Conservation (phyloP, 1,284 basidiomycete species). For the Austroboletus novae-zelandiae region DNA sequence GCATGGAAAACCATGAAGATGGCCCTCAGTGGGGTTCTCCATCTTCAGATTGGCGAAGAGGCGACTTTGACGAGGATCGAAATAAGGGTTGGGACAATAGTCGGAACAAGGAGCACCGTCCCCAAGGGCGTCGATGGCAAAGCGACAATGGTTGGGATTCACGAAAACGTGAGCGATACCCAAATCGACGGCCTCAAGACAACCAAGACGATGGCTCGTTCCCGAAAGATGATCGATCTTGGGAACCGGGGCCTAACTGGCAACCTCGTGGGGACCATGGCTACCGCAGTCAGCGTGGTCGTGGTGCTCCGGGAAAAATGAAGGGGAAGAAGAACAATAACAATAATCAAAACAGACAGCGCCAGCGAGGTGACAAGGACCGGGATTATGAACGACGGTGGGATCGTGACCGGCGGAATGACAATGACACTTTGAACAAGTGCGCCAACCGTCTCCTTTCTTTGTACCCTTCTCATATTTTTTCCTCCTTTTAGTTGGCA, state of each 20-base stretch:
- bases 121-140: conserved; percentile 35
- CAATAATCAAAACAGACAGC: conserved; percentile 40
- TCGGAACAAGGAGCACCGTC: conserved; percentile 24
- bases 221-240: conserved; percentile 45
- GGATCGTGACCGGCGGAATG: conserved; percentile 60
- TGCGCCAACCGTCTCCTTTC: conserved; percentile 33
- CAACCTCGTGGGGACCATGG: conserved; percentile 40
- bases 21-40: conserved; percentile 43
- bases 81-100: conserved; percentile 29
- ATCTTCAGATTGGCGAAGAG: conserved; percentile 38
- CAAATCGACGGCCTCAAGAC: conserved; percentile 30
- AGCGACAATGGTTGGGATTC: conserved; percentile 40
- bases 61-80: conserved; percentile 31
- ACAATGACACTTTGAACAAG: conserved; percentile 71
- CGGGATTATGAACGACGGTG: conserved; percentile 40
- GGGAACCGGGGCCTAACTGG: conserved; percentile 67
- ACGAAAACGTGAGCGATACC: conserved; percentile 34
- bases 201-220: conserved; percentile 29
- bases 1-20: conserved; percentile 39
- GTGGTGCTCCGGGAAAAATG: conserved; percentile 35
- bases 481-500: conserved; percentile 44
- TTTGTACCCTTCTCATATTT: not conserved
- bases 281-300: conserved; percentile 39
- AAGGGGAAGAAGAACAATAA: conserved; percentile 34
- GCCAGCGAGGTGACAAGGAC: conserved; percentile 51